Conservation (phyloP, 2,329 filamentous ascomycete genomes). For the Coleophoma eucalyptorum region DNA sequence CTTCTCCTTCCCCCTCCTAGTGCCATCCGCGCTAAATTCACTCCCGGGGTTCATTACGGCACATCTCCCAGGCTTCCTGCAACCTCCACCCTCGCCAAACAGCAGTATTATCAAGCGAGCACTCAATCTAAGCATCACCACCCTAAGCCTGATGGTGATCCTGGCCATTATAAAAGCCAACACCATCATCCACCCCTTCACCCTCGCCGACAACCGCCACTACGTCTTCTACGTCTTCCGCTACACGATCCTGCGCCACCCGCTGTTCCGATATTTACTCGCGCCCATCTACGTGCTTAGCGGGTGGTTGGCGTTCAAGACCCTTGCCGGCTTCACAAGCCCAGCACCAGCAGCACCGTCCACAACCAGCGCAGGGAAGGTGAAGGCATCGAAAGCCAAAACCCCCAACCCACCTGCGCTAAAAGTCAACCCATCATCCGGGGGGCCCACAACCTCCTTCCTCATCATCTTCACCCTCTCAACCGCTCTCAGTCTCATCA, state of each 20-base stretch:
- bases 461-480: slow-evolving; percentile 59
- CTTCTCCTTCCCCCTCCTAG: slow-evolving; percentile 78
- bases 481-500: slow-evolving; percentile 74
- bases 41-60: slow-evolving; percentile 25
- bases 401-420: neutral
- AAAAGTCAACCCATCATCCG: slow-evolving; percentile 7
- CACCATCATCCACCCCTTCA: slow-evolving; percentile 94
- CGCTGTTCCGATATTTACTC: slow-evolving; percentile 61
- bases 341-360: slow-evolving; percentile 5
- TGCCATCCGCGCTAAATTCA: slow-evolving; percentile 45
- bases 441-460: slow-evolving; percentile 42
- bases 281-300: slow-evolving; percentile 67
- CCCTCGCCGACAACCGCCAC: slow-evolving; percentile 91
- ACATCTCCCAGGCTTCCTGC: slow-evolving; percentile 28
- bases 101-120: too few species aligned
- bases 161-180: slow-evolving; percentile 66
- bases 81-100: neutral
- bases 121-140: neutral
- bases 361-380: neutral
- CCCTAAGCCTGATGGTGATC: slow-evolving; percentile 22
- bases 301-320: slow-evolving; percentile 64
- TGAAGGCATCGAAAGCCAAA: neutral
- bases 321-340: slow-evolving; percentile 44
- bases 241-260: slow-evolving; percentile 67
- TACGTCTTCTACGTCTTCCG: slow-evolving; percentile 98